Base-by-base conservation (phyloP, 495 filamentous ascomycete species). In the Tricharina praecox region DNA sequence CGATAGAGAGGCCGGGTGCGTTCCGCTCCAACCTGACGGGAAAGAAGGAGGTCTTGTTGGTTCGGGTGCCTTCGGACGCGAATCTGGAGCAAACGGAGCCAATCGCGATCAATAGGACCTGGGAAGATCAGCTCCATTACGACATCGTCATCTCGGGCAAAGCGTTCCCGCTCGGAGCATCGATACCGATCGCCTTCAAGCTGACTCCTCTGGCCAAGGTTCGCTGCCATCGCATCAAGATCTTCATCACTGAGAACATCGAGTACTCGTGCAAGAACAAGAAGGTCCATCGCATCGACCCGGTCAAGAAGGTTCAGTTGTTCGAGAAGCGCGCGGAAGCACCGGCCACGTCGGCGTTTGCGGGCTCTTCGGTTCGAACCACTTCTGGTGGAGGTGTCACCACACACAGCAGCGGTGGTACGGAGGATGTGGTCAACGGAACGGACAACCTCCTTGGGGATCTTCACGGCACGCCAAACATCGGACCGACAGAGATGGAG, bases 141-240 rank as follows among this genome's bases (percentile, higher is more conserved):
- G 90, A 97, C 55, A 97, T 97, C 50, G 83, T 96, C 55, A 94
- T 97, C 50, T 95, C 88, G 2, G 90, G 92, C 43, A 97, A 97
- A 75, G 93, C 88, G 1, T 97, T 97, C 56, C 85, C 90, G 2
- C 70, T 97, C 11, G 92, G 92, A 16, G 71, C 82, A 2, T 85
- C 85, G 55, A 85, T 97, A 20, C 90, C 90, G 11, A 94, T 97
- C 49, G 90, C 92, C 1, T 96, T 97, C 70, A 96, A 94, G 57
- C 70, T 97, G 48, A 97, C 88, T 1, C 90, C 90, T 1, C 65
- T 97, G 16, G 90, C 90, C 26, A 97, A 97, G 65, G 87, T 96
- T 10, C 85, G 92, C 56, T 86, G 92, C 40, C 92, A 97, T 62
- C 78, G 92, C 44, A 85, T 97, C 63, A 95, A 93, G 63, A 83